Evolutionary conservation across 495 filamentous ascomycete genomes (phyloP).

Genomic region (Sabuloglossum arenarium): DNA sequence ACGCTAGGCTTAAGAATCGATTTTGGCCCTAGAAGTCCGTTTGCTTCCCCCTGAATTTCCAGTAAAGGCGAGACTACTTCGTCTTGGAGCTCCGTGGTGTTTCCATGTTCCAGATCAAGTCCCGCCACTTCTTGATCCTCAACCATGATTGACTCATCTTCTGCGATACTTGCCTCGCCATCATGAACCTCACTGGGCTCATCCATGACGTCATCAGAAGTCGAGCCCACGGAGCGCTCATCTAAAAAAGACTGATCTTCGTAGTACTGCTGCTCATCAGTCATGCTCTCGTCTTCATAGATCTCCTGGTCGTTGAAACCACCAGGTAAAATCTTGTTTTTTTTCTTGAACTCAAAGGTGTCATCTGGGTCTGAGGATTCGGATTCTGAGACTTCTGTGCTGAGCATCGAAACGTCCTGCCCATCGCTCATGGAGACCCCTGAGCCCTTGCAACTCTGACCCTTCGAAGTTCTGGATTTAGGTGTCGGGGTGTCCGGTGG

Average conservation of each 20-base stretch:
- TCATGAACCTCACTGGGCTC: slow-evolving; percentile 35
- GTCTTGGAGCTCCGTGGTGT: slow-evolving; percentile 33
- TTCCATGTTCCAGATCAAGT: slow-evolving; percentile 42
- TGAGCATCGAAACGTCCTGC: slow-evolving; percentile 12
- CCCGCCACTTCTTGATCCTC: slow-evolving; percentile 62
- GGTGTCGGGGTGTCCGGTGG: slow-evolving; percentile 39
- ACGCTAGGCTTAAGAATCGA: slow-evolving; percentile 24
- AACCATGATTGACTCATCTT: slow-evolving; percentile 41
- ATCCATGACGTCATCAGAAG: slow-evolving; percentile 42
- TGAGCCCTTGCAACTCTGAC: slow-evolving; percentile 15
- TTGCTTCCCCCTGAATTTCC: slow-evolving; percentile 19
- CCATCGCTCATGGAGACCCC: slow-evolving; percentile 12
- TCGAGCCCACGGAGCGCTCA: slow-evolving; percentile 66
- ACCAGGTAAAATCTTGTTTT: slow-evolving; percentile 38
- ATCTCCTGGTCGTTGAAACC: slow-evolving; percentile 41
- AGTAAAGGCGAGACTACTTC: not conserved
- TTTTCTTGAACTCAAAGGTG: slow-evolving; percentile 64
- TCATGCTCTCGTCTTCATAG: slow-evolving; percentile 21
- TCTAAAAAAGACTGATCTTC: slow-evolving; percentile 64
- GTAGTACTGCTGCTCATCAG: slow-evolving; percentile 18
- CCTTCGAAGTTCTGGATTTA: slow-evolving; percentile 18
- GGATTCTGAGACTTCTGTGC: slow-evolving; percentile 7
- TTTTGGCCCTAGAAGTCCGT: slow-evolving; percentile 19
- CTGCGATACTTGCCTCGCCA: slow-evolving; percentile 35
- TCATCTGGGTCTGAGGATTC: slow-evolving; percentile 41